These are phyloP conservation scores for Mycena vulgaris DNA, from an alignment of 768 basidiomycete genomes.

Conservation along the genomic window DNA sequence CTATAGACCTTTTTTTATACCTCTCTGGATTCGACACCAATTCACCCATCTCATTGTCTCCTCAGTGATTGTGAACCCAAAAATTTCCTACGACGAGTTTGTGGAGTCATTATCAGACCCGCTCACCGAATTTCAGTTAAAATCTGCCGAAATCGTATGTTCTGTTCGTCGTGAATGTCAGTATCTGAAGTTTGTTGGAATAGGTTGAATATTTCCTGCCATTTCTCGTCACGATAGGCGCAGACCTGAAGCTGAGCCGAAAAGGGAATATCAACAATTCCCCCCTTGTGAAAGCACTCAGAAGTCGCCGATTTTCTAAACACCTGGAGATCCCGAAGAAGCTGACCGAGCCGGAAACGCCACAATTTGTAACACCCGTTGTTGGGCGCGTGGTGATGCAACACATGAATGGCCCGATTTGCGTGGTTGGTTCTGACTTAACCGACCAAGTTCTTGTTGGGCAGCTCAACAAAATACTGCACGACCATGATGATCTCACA, in stretches of 20 bases:
- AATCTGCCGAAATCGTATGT: conserved; percentile 18
- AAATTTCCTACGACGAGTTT: neutral
- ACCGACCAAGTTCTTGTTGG: neutral
- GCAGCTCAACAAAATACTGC: neutral
- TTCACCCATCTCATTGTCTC: conserved; percentile 16
- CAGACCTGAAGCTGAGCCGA: neutral
- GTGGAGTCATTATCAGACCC: neutral
- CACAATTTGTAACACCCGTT: conserved; percentile 23
- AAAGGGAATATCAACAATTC: neutral
- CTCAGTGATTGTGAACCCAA: neutral
- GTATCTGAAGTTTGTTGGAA: neutral
- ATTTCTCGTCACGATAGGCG: neutral
- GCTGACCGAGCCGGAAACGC: neutral
- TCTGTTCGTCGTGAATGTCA: neutral
- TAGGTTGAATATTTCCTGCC: conserved; percentile 13
- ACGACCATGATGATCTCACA: neutral
- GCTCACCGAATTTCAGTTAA: conserved; percentile 8
- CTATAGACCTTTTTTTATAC: conserved; percentile 11
- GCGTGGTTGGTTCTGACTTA: neutral
- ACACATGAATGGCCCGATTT: neutral
- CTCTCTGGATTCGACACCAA: conserved; percentile 4
- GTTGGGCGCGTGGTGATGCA: conserved; percentile 16
- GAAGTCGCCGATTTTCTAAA: neutral
- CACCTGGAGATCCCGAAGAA: conserved; percentile 6
- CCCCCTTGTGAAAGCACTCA: conserved; percentile 4